phyloP scores from a whole-genome alignment of 1,139 yeast genomes.

The Spathaspora sp. region DNA sequence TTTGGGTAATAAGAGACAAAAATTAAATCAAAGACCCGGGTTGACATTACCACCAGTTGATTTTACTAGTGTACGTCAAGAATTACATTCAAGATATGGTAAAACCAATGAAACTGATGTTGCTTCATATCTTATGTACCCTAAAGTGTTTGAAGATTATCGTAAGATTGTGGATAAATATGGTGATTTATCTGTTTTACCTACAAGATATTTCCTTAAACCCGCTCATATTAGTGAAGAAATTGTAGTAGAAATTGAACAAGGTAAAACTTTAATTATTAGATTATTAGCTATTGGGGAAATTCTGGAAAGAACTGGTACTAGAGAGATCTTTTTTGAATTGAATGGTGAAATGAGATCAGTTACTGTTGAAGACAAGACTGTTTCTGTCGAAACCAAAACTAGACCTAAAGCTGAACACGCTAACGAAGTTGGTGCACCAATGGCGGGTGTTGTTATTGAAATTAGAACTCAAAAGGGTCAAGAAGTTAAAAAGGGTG shows the following conservation, averaged over 20 bases:
- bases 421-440: conserved; percentile 95
- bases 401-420: conserved; percentile 92
- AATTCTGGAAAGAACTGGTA: conserved; percentile 78
- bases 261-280: conserved; percentile 91
- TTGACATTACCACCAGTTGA: conserved; percentile 82
- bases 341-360: conserved; percentile 98
- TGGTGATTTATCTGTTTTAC: conserved; percentile 92
- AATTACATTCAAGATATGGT: conserved; percentile 64
- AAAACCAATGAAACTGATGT: conserved; percentile 79
- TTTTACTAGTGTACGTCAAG: conserved; percentile 66
- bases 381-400: conserved; percentile 78
- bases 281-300: conserved; percentile 94
- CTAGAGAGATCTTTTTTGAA: conserved; percentile 95
- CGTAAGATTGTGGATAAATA: conserved; percentile 70
- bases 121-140: conserved; percentile 96
- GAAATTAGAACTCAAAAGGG: conserved; percentile 91
- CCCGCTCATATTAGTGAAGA: conserved; percentile 89
- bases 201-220: conserved; percentile 86
- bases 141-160: conserved; percentile 91
- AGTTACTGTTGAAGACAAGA: conserved; percentile 86
- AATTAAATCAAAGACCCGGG: conserved; percentile 89
- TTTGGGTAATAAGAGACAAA: conserved; percentile 81
- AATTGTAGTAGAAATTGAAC: conserved; percentile 83
- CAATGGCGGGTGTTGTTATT: conserved; percentile 98
- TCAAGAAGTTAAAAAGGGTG: conserved; percentile 91